Evolutionary conservation across 1,284 basidiomycete genomes (phyloP), one percentile per base, ranked within the genome.

Genomic region (Leccinum pachyderme): DNA sequence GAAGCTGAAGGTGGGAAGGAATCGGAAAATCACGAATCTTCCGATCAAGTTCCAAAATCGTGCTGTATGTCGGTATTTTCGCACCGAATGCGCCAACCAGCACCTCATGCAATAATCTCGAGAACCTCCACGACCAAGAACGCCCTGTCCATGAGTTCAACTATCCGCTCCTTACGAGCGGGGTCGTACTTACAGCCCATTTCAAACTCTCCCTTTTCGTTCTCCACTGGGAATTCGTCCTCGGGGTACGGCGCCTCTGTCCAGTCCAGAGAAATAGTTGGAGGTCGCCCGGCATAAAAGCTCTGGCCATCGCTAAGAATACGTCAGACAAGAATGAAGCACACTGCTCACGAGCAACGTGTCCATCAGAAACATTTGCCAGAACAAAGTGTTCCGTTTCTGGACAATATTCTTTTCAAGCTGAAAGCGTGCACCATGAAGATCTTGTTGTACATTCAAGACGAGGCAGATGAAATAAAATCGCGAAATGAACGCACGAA

Each of bases 321-420:
- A 12, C 3, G 2, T 29, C 29, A 35, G 18, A 44, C 7, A 32
- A 15, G 6, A 22, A 6, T 31, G 32, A 7, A 5, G 1, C 1
- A 25, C 12, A 27, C 18, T 5, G 22, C 81, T 59, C 60, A 87
- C 85, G 28, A 80, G 67, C 77, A 80, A 81, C 0, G 82, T 81
- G 60, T 87, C 85, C 22, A 77, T 66, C 22, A 72, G 55, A 61
- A 84, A 85, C 13, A 87, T 65, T 54, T 84, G 81, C 84, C 86
- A 89, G 63, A 87, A 88, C 4, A 84, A 72, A 25, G 75, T 75
- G 55, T 75, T 77, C 6, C 86, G 79, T 52, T 74, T 72, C 51
- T 81, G 72, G 13, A 75, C 69, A 47, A 77, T 72, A 28, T 72
- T 67, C 33, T 76, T 72, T 33, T 75, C 73, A 9, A 86, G 74